These are phyloP conservation scores for Picea sitchensis DNA, from an alignment of 75 land plant genomes.

Conservation along the genomic window DNA sequence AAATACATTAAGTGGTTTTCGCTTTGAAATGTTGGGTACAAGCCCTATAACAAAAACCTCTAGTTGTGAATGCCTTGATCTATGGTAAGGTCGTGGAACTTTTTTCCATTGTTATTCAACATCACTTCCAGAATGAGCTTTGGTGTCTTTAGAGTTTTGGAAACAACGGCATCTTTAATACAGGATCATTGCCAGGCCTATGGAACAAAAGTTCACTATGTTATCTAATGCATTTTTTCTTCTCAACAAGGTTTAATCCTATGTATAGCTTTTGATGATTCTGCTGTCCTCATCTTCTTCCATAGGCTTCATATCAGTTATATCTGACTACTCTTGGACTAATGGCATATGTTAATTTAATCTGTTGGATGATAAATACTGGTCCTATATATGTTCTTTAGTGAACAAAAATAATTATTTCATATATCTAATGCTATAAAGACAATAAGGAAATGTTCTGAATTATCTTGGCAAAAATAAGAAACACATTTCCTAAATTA, in stretches of 20 bases:
- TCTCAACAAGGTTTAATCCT: too few relatives aligned
- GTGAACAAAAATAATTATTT: too few relatives aligned
- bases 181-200: neutral
- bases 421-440: too few relatives aligned
- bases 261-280: neutral
- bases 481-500: neutral
- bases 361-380: too few relatives aligned
- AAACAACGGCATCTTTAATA: neutral
- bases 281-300: neutral
- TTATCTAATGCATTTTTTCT: neutral
- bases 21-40: neutral
- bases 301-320: neutral
- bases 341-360: neutral
- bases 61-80: neutral
- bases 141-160: neutral
- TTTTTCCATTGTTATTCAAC: neutral
- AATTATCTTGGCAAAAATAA: neutral
- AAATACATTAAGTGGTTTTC: neutral
- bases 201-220: neutral
- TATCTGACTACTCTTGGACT: neutral
- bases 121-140: neutral
- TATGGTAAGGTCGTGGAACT: neutral
- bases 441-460: neutral
- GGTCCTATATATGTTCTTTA: too few relatives aligned
- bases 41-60: neutral